Base-by-base conservation (phyloP, 2,329 filamentous ascomycete genomes). In the Fusarium sp. region DNA sequence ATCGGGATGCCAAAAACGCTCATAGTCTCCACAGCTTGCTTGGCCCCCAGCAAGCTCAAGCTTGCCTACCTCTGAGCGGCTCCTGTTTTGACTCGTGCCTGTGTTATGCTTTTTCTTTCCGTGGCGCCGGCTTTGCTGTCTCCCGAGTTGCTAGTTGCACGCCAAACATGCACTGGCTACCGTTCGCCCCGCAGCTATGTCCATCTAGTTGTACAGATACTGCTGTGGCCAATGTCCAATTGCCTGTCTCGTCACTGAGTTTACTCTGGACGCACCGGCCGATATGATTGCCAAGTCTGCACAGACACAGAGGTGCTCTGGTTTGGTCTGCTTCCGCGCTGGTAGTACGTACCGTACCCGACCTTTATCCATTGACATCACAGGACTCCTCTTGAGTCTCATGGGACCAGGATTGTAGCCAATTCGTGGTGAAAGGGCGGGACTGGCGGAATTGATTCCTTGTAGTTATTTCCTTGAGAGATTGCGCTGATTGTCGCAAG, bases 41-140 rank as follows among this genome's bases (percentile, higher is more conserved):
- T 57, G 50, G 57, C 56, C 53, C 41, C 34, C 52, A 30, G 28
- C 33, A 57, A 38, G 52, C 47, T 47, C 52, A 57, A 42, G 53
- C 38, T 45, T 41, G 33, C 34, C 47, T 33, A 38, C 26, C 53
- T 47, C 44, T 62, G 42, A 45, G 60, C 45, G 54, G 60, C 46
- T 65, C 51, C 53, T 62, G 57, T 57, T 62, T 69, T 70, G 62
- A 62, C 62, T 67, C 62, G 64, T 58, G 67, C 57, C 57, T 72
- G 64, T 64, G 61, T 68, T 71, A 57, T 74, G 56, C 58, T 71
- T 73, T 62, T 65, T 72, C 45, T 57, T 58, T 63, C 62, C 57
- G 67, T 73, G 69, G 69, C 65, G 62, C 67, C 72, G 72, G 72
- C 69, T 71, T 69, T 57, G 61, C 54, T 59, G 50, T 53, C 50